Evolutionary conservation across 1,284 basidiomycete species (phyloP), one percentile per base, ranked within the genome.

Genomic region (Sporisorium sorghi): DNA sequence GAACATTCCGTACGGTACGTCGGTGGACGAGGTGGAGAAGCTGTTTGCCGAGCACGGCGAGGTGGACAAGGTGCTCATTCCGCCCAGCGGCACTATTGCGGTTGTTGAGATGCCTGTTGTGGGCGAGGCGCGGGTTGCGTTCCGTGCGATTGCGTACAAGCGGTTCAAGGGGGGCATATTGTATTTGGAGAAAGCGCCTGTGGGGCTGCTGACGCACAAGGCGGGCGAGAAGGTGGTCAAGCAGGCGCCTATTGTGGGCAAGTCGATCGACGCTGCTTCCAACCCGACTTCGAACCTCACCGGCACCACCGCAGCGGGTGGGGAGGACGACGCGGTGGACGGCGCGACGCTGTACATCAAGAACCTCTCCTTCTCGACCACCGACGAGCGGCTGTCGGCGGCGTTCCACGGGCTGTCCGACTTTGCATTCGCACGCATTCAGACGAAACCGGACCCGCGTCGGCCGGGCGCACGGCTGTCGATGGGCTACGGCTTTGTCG

Each of bases 401-500:
- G 87, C 91, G 32, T 93, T 97, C 82, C 87, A 89, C n/a, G 88
- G 90, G 59, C 87, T 98, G 0, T 90, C 92, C 4, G 91, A 90
- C 6, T 97, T 94, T 84, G 87, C 89, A 0, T 98, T 97, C 82
- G 93, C 94, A 7, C 90, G 93, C 5, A 89, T 98, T 10, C 93
- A 97, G 86, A 96, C 90, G 50, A 97, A 97, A 83, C 89, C 91
- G 0, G 92, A 96, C 85, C 91, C 93, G 0, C 62, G 62, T 32
- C 65, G 69, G 23, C 66, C 70, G 1, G 61, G 58, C 9, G 81
- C 75, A 0, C 62, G 58, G 0, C 86, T 96, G 42, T 93, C 92
- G 81, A 95, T 97, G 94, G 94, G 95, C 0, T 98, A 95, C 84
- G 96, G 94, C 0, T 99, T 99, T 81, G 89, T 97, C 33, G 96